phyloP scores from a whole-genome alignment of 495 filamentous ascomycete species.

The Saxophila tyrrhenica region DNA sequence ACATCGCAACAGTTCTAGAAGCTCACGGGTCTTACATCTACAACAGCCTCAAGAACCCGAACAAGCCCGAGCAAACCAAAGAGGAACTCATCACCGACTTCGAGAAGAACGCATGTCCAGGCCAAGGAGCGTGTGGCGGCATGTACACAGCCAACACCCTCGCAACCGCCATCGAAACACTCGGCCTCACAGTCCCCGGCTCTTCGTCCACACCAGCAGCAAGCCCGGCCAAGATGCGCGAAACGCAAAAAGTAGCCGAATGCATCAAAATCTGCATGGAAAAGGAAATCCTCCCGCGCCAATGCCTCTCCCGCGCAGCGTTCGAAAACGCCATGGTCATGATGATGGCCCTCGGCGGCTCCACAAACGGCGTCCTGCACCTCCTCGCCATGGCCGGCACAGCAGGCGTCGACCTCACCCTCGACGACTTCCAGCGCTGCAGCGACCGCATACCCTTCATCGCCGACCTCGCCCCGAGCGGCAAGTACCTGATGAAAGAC shows the following conservation, averaged over 20 bases:
- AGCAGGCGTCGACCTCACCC: constrained; percentile 66
- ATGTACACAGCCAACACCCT: constrained; percentile 98
- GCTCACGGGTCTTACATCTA: constrained; percentile 80
- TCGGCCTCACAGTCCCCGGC: constrained; percentile 83
- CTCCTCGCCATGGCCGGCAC: constrained; percentile 91
- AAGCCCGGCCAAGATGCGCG: constrained; percentile 81
- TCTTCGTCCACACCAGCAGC: constrained; percentile 81
- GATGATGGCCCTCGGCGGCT: constrained; percentile 85
- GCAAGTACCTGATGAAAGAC: constrained; percentile 87
- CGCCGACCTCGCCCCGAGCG: constrained; percentile 82
- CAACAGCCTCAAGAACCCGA: constrained; percentile 47
- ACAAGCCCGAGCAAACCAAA: constrained; percentile 49
- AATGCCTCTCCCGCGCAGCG: constrained; percentile 70
- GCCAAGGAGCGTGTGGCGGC: constrained; percentile 87
- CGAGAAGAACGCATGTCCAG: constrained; percentile 76
- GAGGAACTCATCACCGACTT: constrained; percentile 81
- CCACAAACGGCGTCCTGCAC: constrained; percentile 87
- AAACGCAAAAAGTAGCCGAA: constrained; percentile 78
- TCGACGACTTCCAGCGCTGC: constrained; percentile 83
- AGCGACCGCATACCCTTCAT: constrained; percentile 86
- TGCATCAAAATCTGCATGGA: constrained; percentile 80
- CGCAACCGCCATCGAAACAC: constrained; percentile 90
- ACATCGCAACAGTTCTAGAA: constrained; percentile 85
- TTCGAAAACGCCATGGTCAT: constrained; percentile 91
- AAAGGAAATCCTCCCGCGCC: constrained; percentile 71